These are phyloP conservation scores for Hypoxylon rubiginosum DNA, from an alignment of 2,329 filamentous ascomycete genomes.

Conservation along the genomic window DNA sequence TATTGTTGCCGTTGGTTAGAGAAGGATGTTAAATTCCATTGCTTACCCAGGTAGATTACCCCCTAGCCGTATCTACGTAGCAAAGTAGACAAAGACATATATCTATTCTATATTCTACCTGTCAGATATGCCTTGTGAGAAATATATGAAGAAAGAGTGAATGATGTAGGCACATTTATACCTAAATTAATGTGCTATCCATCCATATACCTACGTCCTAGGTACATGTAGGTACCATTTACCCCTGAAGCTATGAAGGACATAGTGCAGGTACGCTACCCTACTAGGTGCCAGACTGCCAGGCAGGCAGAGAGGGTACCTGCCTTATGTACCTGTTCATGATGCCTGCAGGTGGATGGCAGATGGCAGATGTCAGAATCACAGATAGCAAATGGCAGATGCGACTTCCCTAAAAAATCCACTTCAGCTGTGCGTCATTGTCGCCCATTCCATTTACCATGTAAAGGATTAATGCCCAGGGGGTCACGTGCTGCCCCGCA, in stretches of 20 bases:
- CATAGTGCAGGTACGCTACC: no score
- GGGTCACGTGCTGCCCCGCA: constrained; percentile 52
- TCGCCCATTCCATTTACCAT: constrained; percentile 31
- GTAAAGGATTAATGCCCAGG: constrained; percentile 25
- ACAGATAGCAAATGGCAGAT: not conserved
- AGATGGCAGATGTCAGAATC: no score
- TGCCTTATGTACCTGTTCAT: not conserved
- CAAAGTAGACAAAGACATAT: not conserved
- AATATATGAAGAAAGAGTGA: not conserved
- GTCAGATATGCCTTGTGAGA: not conserved
- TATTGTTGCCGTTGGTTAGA: not conserved
- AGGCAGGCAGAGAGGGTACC: not conserved
- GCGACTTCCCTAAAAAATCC: not conserved
- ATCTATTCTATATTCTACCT: no score
- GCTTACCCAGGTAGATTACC: not conserved
- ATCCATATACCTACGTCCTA: no score
- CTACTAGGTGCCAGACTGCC: no score
- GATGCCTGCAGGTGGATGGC: not conserved
- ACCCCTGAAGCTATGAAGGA: not conserved
- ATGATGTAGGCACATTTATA: no score
- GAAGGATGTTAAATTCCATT: constrained; percentile 3
- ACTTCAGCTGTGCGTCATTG: constrained; percentile 38
- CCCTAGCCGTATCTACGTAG: not conserved
- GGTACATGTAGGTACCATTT: no score
- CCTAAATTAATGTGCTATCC: no score